Percentiles rank a stretch among this genome's conserved stretches.
Conservation (phyloP, 2,329 filamentous ascomycete species). For the Colletotrichum tropicicola region DNA sequence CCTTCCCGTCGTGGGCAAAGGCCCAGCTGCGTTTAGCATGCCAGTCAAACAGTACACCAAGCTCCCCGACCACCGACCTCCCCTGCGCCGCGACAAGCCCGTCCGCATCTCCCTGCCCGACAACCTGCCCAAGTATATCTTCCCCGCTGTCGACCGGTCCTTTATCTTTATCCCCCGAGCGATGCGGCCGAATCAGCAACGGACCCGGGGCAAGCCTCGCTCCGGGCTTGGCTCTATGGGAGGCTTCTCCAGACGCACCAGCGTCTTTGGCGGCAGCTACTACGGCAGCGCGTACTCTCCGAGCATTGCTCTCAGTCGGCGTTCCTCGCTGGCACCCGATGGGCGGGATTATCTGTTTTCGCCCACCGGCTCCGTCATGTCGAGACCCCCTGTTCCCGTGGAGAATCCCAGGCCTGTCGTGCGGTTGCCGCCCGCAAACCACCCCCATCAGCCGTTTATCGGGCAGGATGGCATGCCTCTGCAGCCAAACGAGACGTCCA, state of each 20-base stretch:
- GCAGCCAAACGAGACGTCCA: slow-evolving; percentile 45
- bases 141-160: slow-evolving; percentile 87
- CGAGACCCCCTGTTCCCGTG: slow-evolving; percentile 68
- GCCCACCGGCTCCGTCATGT: slow-evolving; percentile 80
- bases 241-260: slow-evolving; percentile 81
- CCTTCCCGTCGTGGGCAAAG: slow-evolving; percentile 75
- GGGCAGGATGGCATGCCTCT: slow-evolving; percentile 18
- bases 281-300: slow-evolving; percentile 84
- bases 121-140: slow-evolving; percentile 84
- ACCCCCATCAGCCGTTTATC: slow-evolving; percentile 35
- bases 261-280: slow-evolving; percentile 76
- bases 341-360: slow-evolving; percentile 81
- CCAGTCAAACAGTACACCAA: slow-evolving; percentile 92
- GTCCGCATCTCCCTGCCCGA: slow-evolving; percentile 91
- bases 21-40: slow-evolving; percentile 77
- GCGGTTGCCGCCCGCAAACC: slow-evolving; percentile 75
- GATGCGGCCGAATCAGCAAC: slow-evolving; percentile 90
- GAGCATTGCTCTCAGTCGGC: slow-evolving; percentile 86
- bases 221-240: slow-evolving; percentile 75
- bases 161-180: slow-evolving; percentile 98
- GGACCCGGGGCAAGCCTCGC: slow-evolving; percentile 76
- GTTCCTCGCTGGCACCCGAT: slow-evolving; percentile 77
- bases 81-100: slow-evolving; percentile 93
- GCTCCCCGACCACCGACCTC: slow-evolving; percentile 92
- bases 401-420: slow-evolving; percentile 79